Base-by-base conservation (phyloP, 352 stramenopile species). In the Paralagenidium karlingii region DNA sequence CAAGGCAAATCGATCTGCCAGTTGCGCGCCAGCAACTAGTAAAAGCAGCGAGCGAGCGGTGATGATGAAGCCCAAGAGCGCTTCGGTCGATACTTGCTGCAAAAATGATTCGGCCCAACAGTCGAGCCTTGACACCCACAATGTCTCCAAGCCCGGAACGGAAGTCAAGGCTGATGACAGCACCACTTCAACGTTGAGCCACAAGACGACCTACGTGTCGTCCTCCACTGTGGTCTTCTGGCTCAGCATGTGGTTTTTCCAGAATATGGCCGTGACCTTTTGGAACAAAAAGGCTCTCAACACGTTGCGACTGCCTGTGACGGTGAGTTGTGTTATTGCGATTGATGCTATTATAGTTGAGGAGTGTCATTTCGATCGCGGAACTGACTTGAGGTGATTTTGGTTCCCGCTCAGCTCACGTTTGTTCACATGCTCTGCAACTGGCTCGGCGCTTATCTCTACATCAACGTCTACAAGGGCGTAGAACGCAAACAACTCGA, bases 361-460 rank as follows among this genome's bases (percentile, higher is more conserved):
- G n/a, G n/a, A n/a, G n/a, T n/a, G n/a, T n/a, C n/a, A n/a, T n/a
- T n/a, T n/a, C n/a, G n/a, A n/a, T n/a, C 18, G 18, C 8, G 15
- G 15, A 31, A 30, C 7, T 19, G 7, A 29, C 3, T 3, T 26
- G 3, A 34, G 18, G n/a, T 26, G 18, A 20, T 39, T 29, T 45
- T 51, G 12, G 3, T n/a, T 15, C 21, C 15, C 45, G 5, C 6
- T 16, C 34, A 59, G 51, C 53, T 97, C 32, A 94, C 82, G 11
- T 94, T 94, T 43, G 73, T 97, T 44, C 90, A 97, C 59, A 97
- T 97, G 90, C 20, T 74, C 9, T 96, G 81, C 60, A 97, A 97
- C 55, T 78, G 77, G 15, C 43, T 96, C 28, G 90, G 90, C 21
- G 69, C 71, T 9, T 73, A 70, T 40, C 37, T 94, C 10, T 89